Evolutionary conservation across 805 yeast species (phyloP).

Genomic region (Candida maris): DNA sequence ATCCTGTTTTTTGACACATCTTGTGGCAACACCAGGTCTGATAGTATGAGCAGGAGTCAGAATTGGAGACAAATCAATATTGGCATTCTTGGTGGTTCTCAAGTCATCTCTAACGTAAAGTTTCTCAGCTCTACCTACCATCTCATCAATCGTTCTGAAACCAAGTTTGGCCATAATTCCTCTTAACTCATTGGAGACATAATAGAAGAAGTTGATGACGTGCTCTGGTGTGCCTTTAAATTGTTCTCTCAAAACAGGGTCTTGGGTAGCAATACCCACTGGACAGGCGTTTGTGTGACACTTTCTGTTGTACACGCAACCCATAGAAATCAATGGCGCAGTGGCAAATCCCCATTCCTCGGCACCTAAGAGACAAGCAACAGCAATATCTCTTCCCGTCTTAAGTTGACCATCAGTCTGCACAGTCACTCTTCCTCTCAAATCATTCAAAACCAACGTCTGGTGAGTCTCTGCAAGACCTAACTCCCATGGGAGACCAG

Average conservation of each 20-base stretch:
- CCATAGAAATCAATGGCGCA: slow-evolving; percentile 94
- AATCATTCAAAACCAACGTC: slow-evolving; percentile 90
- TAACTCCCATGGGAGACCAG: slow-evolving; percentile 98
- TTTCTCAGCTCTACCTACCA: slow-evolving; percentile 97
- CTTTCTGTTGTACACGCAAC: slow-evolving; percentile 94
- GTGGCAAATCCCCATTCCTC: slow-evolving; percentile 99
- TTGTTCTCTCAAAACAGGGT: slow-evolving; percentile 86
- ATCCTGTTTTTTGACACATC: slow-evolving; percentile 89
- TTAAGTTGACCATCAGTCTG: slow-evolving; percentile 99
- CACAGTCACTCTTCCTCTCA: slow-evolving; percentile 91
- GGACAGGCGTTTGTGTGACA: slow-evolving; percentile 95
- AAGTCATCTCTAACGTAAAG: slow-evolving; percentile 79
- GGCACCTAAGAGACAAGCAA: slow-evolving; percentile 95
- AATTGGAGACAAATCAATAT: slow-evolving; percentile 87
- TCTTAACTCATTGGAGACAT: slow-evolving; percentile 88
- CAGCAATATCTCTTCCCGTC: slow-evolving; percentile 95
- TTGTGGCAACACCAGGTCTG: slow-evolving; percentile 95
- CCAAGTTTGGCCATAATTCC: slow-evolving; percentile 92
- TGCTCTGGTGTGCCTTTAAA: slow-evolving; percentile 97
- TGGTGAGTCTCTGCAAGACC: slow-evolving; percentile 98
- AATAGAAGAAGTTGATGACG: slow-evolving; percentile 95
- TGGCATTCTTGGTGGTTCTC: slow-evolving; percentile 84
- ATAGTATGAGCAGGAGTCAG: slow-evolving; percentile 95
- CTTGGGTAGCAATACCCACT: slow-evolving; percentile 98
- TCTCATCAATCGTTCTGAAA: slow-evolving; percentile 92